Percentiles rank a stretch among this genome's conserved stretches.
phyloP scores from a whole-genome alignment of 768 basidiomycete genomes.

The Tylopilus cervinicoccineus region DNA sequence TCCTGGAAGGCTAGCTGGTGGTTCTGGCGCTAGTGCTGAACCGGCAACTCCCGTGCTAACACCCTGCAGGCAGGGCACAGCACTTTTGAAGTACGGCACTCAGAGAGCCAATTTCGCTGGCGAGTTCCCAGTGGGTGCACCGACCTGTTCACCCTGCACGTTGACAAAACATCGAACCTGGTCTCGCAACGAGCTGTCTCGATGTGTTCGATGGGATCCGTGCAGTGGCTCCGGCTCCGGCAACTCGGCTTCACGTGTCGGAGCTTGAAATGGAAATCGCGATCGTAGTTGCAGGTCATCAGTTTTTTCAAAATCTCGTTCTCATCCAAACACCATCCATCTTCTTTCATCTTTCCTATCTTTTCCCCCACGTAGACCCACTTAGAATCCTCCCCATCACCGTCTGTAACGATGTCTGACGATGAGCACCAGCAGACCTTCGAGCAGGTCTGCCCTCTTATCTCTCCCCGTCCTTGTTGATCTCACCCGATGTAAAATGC shows the following conservation, averaged over 20 bases:
- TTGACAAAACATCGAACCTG: too few species aligned
- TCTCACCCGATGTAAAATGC: slow-evolving; percentile 15
- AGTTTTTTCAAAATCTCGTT: slow-evolving; percentile 15
- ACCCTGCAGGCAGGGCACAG: background rate
- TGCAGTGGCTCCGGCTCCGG: too few species aligned
- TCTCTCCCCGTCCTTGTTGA: slow-evolving; percentile 11
- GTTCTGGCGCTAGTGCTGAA: background rate
- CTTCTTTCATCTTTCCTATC: slow-evolving; percentile 27
- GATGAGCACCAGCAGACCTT: slow-evolving; percentile 91
- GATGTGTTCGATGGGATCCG: too few species aligned
- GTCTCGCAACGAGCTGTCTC: too few species aligned
- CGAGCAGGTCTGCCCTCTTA: slow-evolving; percentile 55
- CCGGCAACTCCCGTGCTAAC: slow-evolving; percentile 17
- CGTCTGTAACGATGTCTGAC: slow-evolving; percentile 67
- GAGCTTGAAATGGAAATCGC: slow-evolving; percentile 38
- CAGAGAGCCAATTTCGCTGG: too few species aligned
- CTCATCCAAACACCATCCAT: slow-evolving; percentile 21
- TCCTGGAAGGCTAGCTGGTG: background rate
- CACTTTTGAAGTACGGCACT: too few species aligned
- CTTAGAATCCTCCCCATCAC: slow-evolving; percentile 14
- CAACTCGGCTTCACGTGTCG: slow-evolving; percentile 30
- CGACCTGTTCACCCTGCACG: too few species aligned
- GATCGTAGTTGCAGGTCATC: slow-evolving; percentile 19
- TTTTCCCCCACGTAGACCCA: slow-evolving; percentile 18
- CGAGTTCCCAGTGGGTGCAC: too few species aligned